These are phyloP conservation scores for Ogataea nitratoaversa DNA, from an alignment of 805 yeast species.

Conservation along the genomic window DNA sequence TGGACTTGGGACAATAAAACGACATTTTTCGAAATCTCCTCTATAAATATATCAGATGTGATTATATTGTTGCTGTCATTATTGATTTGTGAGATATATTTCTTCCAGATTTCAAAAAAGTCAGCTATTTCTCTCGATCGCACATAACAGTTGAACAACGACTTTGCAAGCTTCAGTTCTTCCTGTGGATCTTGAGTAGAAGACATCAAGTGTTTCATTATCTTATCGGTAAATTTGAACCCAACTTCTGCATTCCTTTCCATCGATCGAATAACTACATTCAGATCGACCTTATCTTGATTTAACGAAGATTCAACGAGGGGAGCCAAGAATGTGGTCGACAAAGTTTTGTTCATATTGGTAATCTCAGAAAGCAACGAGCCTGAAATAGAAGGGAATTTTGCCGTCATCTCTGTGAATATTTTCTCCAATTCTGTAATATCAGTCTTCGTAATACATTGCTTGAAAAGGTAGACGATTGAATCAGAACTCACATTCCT, in stretches of 20 bases:
- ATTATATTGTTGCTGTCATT: conserved; percentile 12
- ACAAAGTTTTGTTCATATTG: conserved; percentile 46
- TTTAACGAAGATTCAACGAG: conserved; percentile 33
- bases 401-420: conserved; percentile 38
- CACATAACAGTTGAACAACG: conserved; percentile 37
- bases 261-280: conserved; percentile 43
- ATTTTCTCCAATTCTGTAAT: conserved; percentile 43
- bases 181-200: not conserved
- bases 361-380: conserved; percentile 44
- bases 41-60: conserved; percentile 29
- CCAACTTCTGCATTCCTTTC: conserved; percentile 58
- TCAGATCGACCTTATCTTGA: conserved; percentile 31
- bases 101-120: conserved; percentile 46
- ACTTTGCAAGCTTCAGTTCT: conserved; percentile 1
- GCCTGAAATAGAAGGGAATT: conserved; percentile 39
- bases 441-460: conserved; percentile 31
- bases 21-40: conserved; percentile 38
- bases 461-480: conserved; percentile 29
- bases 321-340: conserved; percentile 45
- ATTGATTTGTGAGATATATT: conserved; percentile 8
- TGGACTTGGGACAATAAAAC: conserved; percentile 46
- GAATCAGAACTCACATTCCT: conserved; percentile 13
- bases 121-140: conserved; percentile 54
- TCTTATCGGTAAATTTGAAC: conserved; percentile 35
- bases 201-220: conserved; percentile 21